phyloP scores from a whole-genome alignment of 257 asterid genomes.

The Solanum appendiculatum region DNA sequence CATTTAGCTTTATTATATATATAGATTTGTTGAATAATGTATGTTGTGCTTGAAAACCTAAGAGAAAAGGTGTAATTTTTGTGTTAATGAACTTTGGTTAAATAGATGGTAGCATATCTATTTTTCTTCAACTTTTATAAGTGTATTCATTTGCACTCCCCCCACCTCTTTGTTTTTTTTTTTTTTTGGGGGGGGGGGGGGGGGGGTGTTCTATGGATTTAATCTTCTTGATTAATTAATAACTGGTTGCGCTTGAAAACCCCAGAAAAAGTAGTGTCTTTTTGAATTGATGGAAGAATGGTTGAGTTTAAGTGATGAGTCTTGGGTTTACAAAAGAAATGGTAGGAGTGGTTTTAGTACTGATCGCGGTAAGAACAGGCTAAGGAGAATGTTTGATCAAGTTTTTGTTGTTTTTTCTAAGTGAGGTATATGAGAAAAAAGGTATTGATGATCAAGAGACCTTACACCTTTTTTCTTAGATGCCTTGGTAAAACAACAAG shows the following conservation, averaged over 20 bases:
- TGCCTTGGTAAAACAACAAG: constrained; percentile 24
- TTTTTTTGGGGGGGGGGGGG: too few species aligned
- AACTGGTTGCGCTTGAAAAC: not conserved
- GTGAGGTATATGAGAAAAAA: constrained; percentile 20
- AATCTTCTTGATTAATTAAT: not conserved
- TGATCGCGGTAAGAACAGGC: constrained; percentile 38
- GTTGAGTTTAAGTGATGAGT: constrained; percentile 14
- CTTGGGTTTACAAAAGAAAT: not conserved
- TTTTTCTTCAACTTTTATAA: not conserved
- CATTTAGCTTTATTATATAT: too few species aligned
- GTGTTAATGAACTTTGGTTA: constrained; percentile 33
- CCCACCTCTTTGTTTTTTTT: too few species aligned
- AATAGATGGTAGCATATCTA: not conserved
- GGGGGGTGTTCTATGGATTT: not conserved
- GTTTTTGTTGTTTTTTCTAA: constrained; percentile 29
- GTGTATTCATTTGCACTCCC: not conserved
- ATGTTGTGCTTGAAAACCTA: not conserved
- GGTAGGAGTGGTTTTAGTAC: constrained; percentile 10
- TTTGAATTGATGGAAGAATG: constrained; percentile 40
- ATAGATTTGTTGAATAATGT: not conserved
- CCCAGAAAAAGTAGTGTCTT: not conserved
- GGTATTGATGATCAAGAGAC: not conserved
- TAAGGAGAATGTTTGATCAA: constrained; percentile 48
- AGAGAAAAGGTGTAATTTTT: not conserved
- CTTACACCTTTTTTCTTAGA: constrained; percentile 6